phyloP scores from a whole-genome alignment of 805 yeast species.

The Barnettozyma vustinii region DNA sequence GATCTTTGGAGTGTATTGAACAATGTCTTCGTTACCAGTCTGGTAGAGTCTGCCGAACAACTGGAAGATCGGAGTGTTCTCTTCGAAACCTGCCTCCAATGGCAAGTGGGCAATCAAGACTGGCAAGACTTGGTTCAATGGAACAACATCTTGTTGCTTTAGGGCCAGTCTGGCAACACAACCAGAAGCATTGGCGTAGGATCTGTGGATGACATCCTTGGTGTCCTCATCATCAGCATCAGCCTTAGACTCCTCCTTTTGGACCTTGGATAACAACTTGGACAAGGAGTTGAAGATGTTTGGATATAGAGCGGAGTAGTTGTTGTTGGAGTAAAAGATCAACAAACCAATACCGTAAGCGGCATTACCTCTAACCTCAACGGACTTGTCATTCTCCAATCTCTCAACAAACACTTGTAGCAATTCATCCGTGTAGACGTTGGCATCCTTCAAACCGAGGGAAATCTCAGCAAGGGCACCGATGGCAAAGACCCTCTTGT shows the following conservation, averaged over 20 bases:
- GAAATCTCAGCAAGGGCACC: constrained; percentile 92
- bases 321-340: constrained; percentile 36
- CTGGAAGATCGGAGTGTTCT: constrained; percentile 84
- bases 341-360: constrained; percentile 93
- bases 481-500: constrained; percentile 75
- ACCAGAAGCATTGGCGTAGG: constrained; percentile 93
- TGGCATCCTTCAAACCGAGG: constrained; percentile 58
- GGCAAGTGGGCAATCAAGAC: constrained; percentile 75
- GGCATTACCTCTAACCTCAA: constrained; percentile 90
- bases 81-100: constrained; percentile 82
- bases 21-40: constrained; percentile 49
- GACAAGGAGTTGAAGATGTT: constrained; percentile 62
- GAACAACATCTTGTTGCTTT: constrained; percentile 66
- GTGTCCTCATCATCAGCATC: constrained; percentile 70
- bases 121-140: constrained; percentile 72
- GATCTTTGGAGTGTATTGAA: constrained; percentile 52
- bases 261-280: constrained; percentile 72
- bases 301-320: constrained; percentile 56
- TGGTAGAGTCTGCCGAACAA: constrained; percentile 69
- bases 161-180: constrained; percentile 91
- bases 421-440: constrained; percentile 66
- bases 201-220: constrained; percentile 72
- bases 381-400: constrained; percentile 67
- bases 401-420: constrained; percentile 64
- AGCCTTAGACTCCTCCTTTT: constrained; percentile 51